These are phyloP conservation scores for Quercus variabilis DNA, from an alignment of 306 rosid genomes.

Conservation along the genomic window DNA sequence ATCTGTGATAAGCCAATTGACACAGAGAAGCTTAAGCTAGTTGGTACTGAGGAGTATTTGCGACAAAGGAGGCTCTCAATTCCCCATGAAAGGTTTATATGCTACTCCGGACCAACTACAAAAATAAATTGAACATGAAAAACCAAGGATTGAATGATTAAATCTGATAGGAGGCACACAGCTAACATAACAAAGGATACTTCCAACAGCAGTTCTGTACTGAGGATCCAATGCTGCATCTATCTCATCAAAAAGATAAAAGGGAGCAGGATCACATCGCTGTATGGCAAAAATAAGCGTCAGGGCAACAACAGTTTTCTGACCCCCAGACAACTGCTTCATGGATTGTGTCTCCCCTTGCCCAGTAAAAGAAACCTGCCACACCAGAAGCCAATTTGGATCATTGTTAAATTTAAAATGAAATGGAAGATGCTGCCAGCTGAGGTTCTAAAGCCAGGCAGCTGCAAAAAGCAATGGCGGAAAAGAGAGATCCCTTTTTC, in stretches of 20 bases:
- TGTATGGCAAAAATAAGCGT: conserved; percentile 97
- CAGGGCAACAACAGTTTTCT: conserved; percentile 97
- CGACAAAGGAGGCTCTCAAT: neutral
- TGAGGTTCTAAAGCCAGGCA: neutral
- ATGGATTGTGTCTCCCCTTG: conserved; percentile 98
- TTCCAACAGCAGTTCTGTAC: conserved; percentile 96
- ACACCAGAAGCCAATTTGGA: conserved; percentile 18
- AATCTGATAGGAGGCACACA: neutral
- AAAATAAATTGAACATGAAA: neutral
- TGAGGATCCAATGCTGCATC: conserved; percentile 99
- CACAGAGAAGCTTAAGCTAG: neutral
- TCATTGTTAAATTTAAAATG: neutral
- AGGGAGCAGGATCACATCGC: conserved; percentile 99
- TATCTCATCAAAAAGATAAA: conserved; percentile 95
- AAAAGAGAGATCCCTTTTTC: neutral
- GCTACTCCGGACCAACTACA: neutral
- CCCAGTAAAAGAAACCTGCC: conserved; percentile 94
- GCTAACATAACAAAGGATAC: conserved; percentile 57
- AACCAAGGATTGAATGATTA: conserved; percentile 5
- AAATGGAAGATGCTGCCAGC: neutral
- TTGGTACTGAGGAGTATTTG: neutral
- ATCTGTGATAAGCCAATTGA: neutral
- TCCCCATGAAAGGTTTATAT: neutral
- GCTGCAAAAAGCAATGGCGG: neutral
- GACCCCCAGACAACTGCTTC: conserved; percentile 99